Conservation (phyloP, 129 eudicot species). For the Chrysanthemum seticuspe region DNA sequence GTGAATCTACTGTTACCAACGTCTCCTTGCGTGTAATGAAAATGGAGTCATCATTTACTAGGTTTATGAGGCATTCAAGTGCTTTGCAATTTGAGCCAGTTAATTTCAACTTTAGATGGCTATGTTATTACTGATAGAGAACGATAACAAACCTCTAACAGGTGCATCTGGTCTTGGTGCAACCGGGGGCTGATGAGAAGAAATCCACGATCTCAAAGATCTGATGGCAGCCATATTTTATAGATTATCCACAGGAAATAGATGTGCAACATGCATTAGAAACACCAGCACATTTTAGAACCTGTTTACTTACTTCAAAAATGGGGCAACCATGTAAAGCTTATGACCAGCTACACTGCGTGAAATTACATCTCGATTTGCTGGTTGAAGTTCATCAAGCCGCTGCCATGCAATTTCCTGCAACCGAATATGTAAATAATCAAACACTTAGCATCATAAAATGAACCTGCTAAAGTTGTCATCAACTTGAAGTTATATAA, state of each 20-base stretch:
- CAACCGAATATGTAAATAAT: constrained; percentile 11
- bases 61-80: too few species aligned
- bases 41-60: too few species aligned
- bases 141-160: constrained; percentile 52
- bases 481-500: too few species aligned
- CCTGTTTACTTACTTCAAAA: constrained; percentile 56
- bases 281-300: neutral
- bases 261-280: neutral
- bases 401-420: constrained; percentile 99
- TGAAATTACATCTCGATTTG: constrained; percentile 78
- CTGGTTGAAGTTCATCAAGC: constrained; percentile 86
- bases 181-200: constrained; percentile 65
- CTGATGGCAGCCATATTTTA: constrained; percentile 36
- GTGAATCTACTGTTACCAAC: too few species aligned
- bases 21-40: too few species aligned
- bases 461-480: neutral
- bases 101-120: neutral
- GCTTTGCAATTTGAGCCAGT: too few species aligned
- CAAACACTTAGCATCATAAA: neutral
- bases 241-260: neutral
- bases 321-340: constrained; percentile 99
- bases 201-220: constrained; percentile 81
- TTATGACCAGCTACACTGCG: constrained; percentile 88
- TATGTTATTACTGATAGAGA: neutral
- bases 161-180: constrained; percentile 57